Evolutionary conservation across 306 rosid genomes (phyloP), one percentile per base, ranked within the genome.

Genomic region (Inga oerstediana): DNA sequence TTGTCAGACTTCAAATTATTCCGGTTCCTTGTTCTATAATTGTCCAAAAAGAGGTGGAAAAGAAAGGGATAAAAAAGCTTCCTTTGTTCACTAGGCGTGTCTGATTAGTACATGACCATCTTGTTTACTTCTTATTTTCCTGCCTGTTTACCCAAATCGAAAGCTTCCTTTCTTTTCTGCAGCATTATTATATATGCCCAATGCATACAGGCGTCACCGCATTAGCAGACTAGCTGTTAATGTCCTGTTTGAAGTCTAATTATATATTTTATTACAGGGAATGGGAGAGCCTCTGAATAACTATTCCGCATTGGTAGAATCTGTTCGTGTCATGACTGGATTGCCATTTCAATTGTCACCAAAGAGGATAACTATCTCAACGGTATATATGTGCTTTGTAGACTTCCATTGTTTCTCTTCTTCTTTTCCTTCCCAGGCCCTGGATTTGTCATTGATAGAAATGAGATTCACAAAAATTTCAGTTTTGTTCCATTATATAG

Each of bases 201-300:
- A 22, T 19, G 35, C 64, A n/a, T 61, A 2, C 46, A 72, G 45
- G 24, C 77, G 15, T 52, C 62, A 34, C 69, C 35, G 7, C 69
- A 56, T 27, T 48, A 32, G 66, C 34, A 75, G 13, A 56, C 19
- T 48, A 41, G 66, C 34, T 70, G 22, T 58, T 75, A 61, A 61
- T 79, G n/a, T 77, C 35, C 30, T n/a, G 5, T 52, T 75, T 30
- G 35, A 32, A 6, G 56, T 16, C 43, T 75, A 43, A 66, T 39
- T 32, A 34, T 80, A 27, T 80, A 52, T 59, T 69, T 75, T 68
- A 74, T 69, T 37, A 64, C 86, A 93, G 98, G 99, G 99, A 80
- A 96, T 96, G 99, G 99, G 99, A 68, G 99, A 96, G 78, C 98
- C 98, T 41, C 83, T 96, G 73, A 93, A 96, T 84, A 96, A 96